phyloP scores from a whole-genome alignment of 345 rosid genomes.

The Citrus sinensis region DNA sequence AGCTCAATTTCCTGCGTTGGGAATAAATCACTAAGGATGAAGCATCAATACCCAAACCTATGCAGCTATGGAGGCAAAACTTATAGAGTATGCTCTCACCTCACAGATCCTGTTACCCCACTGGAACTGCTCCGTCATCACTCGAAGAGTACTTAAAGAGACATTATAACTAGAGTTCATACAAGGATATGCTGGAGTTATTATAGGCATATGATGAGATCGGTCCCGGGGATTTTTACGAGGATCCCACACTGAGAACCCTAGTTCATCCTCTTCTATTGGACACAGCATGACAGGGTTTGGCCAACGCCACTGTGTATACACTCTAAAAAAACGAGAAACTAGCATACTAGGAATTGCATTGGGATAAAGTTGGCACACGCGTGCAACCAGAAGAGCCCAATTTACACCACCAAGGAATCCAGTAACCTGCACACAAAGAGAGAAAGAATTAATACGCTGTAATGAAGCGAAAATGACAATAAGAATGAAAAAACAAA shows the following conservation, averaged over 20 bases:
- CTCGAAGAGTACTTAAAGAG: constrained; percentile 64
- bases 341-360: constrained; percentile 73
- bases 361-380: constrained; percentile 78
- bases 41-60: constrained; percentile 3
- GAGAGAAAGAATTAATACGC: constrained; percentile 2
- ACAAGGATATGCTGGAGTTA: constrained; percentile 83
- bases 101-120: constrained; percentile 56
- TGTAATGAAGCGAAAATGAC: background rate
- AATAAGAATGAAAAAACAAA: background rate
- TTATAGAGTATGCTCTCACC: constrained; percentile 26
- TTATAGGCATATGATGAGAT: constrained; percentile 66
- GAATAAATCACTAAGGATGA: constrained; percentile 1
- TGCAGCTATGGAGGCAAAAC: background rate
- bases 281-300: constrained; percentile 79
- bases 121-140: constrained; percentile 70
- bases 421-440: constrained; percentile 54
- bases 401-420: constrained; percentile 77
- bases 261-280: constrained; percentile 61
- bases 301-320: constrained; percentile 80
- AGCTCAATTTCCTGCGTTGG: constrained; percentile 55
- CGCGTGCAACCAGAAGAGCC: constrained; percentile 73
- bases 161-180: constrained; percentile 85
- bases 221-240: constrained; percentile 66
- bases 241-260: constrained; percentile 72
- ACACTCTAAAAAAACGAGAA: constrained; percentile 66